Evolutionary conservation across 2,329 filamentous ascomycete genomes (phyloP).

Genomic region (Colletotrichum zoysiae): DNA sequence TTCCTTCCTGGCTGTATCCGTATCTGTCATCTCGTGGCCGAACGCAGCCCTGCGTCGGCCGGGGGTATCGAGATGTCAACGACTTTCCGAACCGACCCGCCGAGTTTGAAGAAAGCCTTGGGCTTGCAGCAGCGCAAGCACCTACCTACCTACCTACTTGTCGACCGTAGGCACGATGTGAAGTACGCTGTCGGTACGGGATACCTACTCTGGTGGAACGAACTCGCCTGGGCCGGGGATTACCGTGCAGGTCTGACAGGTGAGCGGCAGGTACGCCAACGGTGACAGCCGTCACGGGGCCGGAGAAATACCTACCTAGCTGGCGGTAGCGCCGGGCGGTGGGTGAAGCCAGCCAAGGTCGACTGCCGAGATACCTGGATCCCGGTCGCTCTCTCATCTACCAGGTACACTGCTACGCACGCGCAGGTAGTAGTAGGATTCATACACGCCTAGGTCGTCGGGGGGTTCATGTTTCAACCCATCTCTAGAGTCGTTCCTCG

Average conservation of each 20-base stretch:
- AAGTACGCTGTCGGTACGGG: too few relatives aligned
- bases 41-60: constrained; percentile 16
- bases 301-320: constrained; percentile 12
- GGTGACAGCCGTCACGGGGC: constrained; percentile 25
- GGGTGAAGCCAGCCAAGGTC: constrained; percentile 25
- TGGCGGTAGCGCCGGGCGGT: constrained; percentile 17
- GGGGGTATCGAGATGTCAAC: constrained; percentile 2
- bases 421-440: too few relatives aligned
- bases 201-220: constrained; percentile 27
- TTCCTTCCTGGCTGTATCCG: constrained; percentile 1
- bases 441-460: background rate
- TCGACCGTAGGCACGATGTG: too few relatives aligned
- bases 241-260: constrained; percentile 39
- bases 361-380: constrained; percentile 39
- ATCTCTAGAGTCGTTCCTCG: constrained; percentile 37
- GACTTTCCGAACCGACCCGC: background rate
- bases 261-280: constrained; percentile 23
- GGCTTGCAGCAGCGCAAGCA: constrained; percentile 24
- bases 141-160: too few relatives aligned
- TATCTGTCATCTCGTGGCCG: background rate
- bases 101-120: constrained; percentile 19
- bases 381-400: constrained; percentile 21
- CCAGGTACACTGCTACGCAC: background rate
- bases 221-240: constrained; percentile 31
- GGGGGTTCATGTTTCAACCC: constrained; percentile 40